Conservation (phyloP, 140 eudicot species). For the Flaveria floridana region DNA sequence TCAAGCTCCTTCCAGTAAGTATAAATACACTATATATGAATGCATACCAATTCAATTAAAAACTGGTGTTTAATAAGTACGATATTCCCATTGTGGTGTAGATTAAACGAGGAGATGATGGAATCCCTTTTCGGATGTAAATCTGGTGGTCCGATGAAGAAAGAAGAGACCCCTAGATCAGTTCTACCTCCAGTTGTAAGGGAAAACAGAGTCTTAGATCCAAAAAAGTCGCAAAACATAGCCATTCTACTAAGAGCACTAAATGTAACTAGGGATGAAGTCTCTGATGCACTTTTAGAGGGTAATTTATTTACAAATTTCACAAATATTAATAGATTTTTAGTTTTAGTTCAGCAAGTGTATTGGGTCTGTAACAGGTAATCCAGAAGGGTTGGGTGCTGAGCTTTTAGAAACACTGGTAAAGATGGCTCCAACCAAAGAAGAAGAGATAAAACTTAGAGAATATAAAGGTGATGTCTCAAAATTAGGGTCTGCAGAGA, state of each 20-base stretch:
- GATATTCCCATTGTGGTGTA: constrained; percentile 25
- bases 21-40: neutral
- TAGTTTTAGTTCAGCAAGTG: neutral
- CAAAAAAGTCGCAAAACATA: constrained; percentile 96
- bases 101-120: constrained; percentile 94
- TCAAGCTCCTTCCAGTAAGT: constrained; percentile 98
- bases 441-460: constrained; percentile 86
- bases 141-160: constrained; percentile 45
- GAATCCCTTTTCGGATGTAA: constrained; percentile 83
- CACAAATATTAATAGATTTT: neutral
- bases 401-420: constrained; percentile 91
- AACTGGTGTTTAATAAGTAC: constrained; percentile 13
- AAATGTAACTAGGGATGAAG: constrained; percentile 91
- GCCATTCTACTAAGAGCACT: constrained; percentile 82
- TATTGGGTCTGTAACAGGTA: constrained; percentile 54
- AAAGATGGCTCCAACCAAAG: constrained; percentile 99
- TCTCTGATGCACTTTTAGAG: constrained; percentile 82
- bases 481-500: constrained; percentile 83
- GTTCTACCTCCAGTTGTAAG: constrained; percentile 62
- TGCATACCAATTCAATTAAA: constrained; percentile 1
- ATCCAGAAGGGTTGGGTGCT: constrained; percentile 82
- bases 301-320: constrained; percentile 47
- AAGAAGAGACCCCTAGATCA: constrained; percentile 53
- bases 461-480: constrained; percentile 78
- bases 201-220: constrained; percentile 88